Percentiles rank a stretch among this genome's conserved stretches.
Evolutionary conservation across 2,329 filamentous ascomycete species (phyloP).

Genomic region (Graphilbum fragrans): DNA sequence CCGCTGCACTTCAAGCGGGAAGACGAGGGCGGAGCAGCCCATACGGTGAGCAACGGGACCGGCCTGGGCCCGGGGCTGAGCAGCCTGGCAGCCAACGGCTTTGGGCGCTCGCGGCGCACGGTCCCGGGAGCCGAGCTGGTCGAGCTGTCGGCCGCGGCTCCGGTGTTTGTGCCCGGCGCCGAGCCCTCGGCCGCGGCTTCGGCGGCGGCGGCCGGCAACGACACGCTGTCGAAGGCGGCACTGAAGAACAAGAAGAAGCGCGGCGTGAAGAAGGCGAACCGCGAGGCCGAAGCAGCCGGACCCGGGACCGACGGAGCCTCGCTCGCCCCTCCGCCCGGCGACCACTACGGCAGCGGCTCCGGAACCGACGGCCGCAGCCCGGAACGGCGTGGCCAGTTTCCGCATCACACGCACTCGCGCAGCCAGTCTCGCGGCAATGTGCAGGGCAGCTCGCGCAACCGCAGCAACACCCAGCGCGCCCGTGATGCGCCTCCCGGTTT

Average conservation of each 20-base stretch:
- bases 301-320: slow-evolving; percentile 32
- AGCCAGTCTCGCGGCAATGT: slow-evolving; percentile 40
- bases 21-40: slow-evolving; percentile 84
- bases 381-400: slow-evolving; percentile 44
- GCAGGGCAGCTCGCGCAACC: slow-evolving; percentile 33
- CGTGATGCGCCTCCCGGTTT: neutral
- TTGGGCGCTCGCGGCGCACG: slow-evolving; percentile 60
- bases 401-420: slow-evolving; percentile 23
- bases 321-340: slow-evolving; percentile 32
- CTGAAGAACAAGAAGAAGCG: slow-evolving; percentile 99
- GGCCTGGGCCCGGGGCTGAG: slow-evolving; percentile 28
- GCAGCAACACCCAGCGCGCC: slow-evolving; percentile 35
- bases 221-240: slow-evolving; percentile 69
- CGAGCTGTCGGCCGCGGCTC: slow-evolving; percentile 56
- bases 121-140: slow-evolving; percentile 78
- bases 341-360: slow-evolving; percentile 26
- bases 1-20: slow-evolving; percentile 95
- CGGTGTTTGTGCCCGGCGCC: slow-evolving; percentile 26
- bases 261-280: slow-evolving; percentile 78
- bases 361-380: slow-evolving; percentile 49
- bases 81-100: slow-evolving; percentile 59
- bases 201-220: slow-evolving; percentile 53
- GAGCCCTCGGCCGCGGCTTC: slow-evolving; percentile 47
- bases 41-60: slow-evolving; percentile 66
- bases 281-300: slow-evolving; percentile 56